Evolutionary conservation across 2,329 filamentous ascomycete genomes (phyloP).

Genomic region (Colletotrichum spaethianum): DNA sequence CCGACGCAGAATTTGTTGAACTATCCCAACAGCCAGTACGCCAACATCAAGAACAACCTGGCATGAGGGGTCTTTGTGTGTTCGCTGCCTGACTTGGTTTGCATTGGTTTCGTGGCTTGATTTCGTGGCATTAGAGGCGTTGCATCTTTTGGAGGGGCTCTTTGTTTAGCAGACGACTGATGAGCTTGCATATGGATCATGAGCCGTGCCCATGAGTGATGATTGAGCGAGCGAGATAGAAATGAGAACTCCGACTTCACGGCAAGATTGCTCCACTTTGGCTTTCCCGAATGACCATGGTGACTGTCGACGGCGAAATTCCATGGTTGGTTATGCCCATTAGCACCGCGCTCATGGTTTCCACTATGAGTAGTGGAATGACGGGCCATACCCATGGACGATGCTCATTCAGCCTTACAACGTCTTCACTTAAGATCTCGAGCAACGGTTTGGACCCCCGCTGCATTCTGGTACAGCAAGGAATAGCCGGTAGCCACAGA

Average conservation of each 20-base stretch:
- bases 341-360: neutral
- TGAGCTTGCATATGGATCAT: constrained; percentile 1
- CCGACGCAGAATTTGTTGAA: constrained; percentile 64
- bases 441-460: neutral
- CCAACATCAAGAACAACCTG: constrained; percentile 63
- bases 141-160: neutral
- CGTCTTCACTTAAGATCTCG: neutral
- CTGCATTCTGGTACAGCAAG: neutral
- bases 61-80: neutral
- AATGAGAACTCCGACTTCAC: neutral
- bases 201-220: neutral
- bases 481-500: neutral
- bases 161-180: neutral
- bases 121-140: neutral
- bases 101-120: neutral
- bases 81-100: neutral
- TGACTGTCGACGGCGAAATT: neutral
- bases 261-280: neutral
- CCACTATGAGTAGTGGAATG: neutral
- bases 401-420: neutral
- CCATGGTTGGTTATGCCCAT: neutral
- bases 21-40: constrained; percentile 71
- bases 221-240: neutral
- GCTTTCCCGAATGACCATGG: neutral
- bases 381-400: neutral